Evolutionary conservation across 768 basidiomycete species (phyloP).

Genomic region (Macrocybe gigantea): DNA sequence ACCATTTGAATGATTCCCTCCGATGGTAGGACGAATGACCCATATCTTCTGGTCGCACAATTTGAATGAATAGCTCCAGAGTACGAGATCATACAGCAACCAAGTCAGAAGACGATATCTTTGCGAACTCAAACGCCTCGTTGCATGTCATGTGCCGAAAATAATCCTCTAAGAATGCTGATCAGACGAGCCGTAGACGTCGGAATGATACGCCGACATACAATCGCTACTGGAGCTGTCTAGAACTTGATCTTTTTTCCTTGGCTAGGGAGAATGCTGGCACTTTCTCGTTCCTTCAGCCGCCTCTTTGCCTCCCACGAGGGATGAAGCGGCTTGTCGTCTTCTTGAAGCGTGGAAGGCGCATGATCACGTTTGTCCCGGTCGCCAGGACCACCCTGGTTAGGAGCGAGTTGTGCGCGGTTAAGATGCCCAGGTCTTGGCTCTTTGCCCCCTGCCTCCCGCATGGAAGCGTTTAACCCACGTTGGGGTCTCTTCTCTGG

Average conservation of each 20-base stretch:
- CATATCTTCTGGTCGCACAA: no score
- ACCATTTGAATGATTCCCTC: no score
- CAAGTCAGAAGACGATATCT: no score
- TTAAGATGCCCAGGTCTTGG: background rate
- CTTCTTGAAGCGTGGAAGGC: constrained; percentile 6
- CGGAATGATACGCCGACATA: no score
- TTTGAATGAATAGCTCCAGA: no score
- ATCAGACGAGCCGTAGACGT: no score
- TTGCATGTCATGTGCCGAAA: no score
- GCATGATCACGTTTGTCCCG: background rate
- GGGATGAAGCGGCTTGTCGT: constrained; percentile 66
- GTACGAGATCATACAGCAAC: no score
- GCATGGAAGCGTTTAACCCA: background rate
- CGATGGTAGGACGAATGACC: no score
- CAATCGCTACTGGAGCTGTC: background rate
- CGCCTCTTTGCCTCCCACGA: constrained; percentile 95
- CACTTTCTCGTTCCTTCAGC: constrained; percentile 63
- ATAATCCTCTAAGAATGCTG: no score
- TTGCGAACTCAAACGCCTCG: no score
- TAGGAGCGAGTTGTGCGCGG: background rate
- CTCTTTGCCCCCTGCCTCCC: background rate
- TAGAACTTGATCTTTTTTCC: constrained; percentile 83
- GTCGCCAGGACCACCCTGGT: background rate
- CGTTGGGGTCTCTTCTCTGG: background rate
- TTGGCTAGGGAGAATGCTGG: constrained; percentile 57